These are phyloP conservation scores for Arthrinium phaeospermum DNA, from an alignment of 2,329 filamentous ascomycete species.

Conservation along the genomic window DNA sequence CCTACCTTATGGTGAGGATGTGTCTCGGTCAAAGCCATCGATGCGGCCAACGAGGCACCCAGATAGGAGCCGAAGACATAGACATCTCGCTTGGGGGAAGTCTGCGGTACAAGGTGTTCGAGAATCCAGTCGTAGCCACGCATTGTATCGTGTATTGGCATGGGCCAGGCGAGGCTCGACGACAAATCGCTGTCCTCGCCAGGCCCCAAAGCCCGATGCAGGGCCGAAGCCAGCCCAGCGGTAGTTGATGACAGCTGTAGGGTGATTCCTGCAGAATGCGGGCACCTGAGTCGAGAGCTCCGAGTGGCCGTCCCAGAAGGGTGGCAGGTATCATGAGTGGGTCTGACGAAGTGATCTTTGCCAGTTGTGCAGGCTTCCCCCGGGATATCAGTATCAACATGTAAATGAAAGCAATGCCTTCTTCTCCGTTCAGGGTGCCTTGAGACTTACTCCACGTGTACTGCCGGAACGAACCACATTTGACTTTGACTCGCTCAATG, in stretches of 20 bases:
- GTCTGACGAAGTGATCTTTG: slow-evolving; percentile 40
- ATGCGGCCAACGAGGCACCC: slow-evolving; percentile 61
- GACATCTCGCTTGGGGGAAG: slow-evolving; percentile 44
- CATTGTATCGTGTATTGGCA: slow-evolving; percentile 60
- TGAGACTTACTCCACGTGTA: slow-evolving; percentile 53
- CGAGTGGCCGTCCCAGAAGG: slow-evolving; percentile 44
- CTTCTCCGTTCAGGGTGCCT: not conserved
- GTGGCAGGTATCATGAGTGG: slow-evolving; percentile 63
- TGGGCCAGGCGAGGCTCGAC: slow-evolving; percentile 54
- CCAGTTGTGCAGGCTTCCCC: slow-evolving; percentile 55
- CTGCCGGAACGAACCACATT: slow-evolving; percentile 55
- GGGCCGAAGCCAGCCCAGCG: slow-evolving; percentile 51
- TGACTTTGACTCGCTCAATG: slow-evolving; percentile 51
- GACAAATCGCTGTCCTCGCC: slow-evolving; percentile 18
- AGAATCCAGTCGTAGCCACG: slow-evolving; percentile 61
- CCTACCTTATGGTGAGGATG: slow-evolving; percentile 48
- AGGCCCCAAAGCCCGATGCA: not conserved
- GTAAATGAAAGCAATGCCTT: not conserved
- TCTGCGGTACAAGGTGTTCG: slow-evolving; percentile 47
- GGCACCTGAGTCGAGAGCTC: slow-evolving; percentile 40
- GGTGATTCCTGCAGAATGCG: slow-evolving; percentile 40
- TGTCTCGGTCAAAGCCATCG: slow-evolving; percentile 63
- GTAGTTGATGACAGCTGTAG: slow-evolving; percentile 63
- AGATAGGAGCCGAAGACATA: slow-evolving; percentile 64
- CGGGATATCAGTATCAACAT: not conserved